phyloP scores from a whole-genome alignment of 2,329 filamentous ascomycete genomes.

The Tricladium varicosporioides region DNA sequence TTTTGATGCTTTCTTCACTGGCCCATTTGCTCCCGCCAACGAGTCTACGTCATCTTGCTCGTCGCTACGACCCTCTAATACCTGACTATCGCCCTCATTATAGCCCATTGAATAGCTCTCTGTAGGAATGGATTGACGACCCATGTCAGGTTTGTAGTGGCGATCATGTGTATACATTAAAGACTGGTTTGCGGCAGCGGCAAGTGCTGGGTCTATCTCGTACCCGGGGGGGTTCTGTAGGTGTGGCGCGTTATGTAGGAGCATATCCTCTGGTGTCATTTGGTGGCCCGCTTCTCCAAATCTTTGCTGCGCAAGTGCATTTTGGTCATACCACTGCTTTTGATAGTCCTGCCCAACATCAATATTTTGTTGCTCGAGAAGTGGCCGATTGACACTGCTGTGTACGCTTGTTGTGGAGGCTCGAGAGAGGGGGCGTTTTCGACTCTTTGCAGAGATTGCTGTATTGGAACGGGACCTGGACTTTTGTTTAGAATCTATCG shows the following conservation, averaged over 20 bases:
- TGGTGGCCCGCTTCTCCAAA: slow-evolving; percentile 30
- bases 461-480: slow-evolving; percentile 45
- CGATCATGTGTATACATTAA: slow-evolving; percentile 44
- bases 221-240: slow-evolving; percentile 51
- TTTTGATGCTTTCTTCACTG: slow-evolving; percentile 56
- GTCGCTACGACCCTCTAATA: slow-evolving; percentile 54
- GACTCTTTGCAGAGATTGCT: slow-evolving; percentile 40
- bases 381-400: slow-evolving; percentile 31
- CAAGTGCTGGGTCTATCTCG: slow-evolving; percentile 49
- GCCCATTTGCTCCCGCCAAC: slow-evolving; percentile 42
- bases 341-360: slow-evolving; percentile 27
- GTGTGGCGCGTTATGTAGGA: slow-evolving; percentile 56
- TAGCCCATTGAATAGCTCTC: slow-evolving; percentile 56
- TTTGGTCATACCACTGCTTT: slow-evolving; percentile 35
- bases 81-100: slow-evolving; percentile 56
- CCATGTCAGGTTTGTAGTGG: slow-evolving; percentile 34
- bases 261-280: slow-evolving; percentile 58
- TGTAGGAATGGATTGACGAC: slow-evolving; percentile 51
- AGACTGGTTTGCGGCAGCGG: slow-evolving; percentile 43
- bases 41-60: slow-evolving; percentile 57
- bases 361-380: slow-evolving; percentile 31
- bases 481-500: slow-evolving; percentile 37
- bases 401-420: slow-evolving; percentile 48
- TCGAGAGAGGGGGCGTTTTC: slow-evolving; percentile 44
- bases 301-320: slow-evolving; percentile 29